phyloP scores from a whole-genome alignment of 768 basidiomycete genomes.

The Lactifluus pinguis region DNA sequence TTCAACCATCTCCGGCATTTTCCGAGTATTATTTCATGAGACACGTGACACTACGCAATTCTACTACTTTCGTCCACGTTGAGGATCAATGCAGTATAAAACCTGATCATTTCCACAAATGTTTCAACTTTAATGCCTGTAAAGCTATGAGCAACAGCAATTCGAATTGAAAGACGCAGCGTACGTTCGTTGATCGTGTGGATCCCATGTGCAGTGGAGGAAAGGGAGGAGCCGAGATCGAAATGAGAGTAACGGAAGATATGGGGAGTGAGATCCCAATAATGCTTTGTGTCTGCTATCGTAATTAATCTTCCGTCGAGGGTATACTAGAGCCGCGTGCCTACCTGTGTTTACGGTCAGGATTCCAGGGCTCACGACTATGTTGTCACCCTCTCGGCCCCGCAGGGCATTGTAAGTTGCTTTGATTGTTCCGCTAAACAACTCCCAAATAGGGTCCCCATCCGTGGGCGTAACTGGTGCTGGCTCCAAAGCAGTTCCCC shows the following conservation, averaged over 20 bases:
- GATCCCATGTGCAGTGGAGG: slow-evolving; percentile 30
- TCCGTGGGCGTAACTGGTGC: slow-evolving; percentile 36
- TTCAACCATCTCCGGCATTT: neutral
- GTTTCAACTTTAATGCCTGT: slow-evolving; percentile 41
- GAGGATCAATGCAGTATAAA: slow-evolving; percentile 55
- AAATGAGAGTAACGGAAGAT: slow-evolving; percentile 20
- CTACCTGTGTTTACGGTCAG: slow-evolving; percentile 30
- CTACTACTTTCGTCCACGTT: slow-evolving; percentile 47
- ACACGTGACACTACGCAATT: too few relatives aligned
- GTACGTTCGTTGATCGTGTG: slow-evolving; percentile 70
- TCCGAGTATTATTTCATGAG: neutral
- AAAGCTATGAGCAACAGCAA: neutral
- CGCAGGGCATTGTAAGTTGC: slow-evolving; percentile 29
- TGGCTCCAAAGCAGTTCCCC: slow-evolving; percentile 29
- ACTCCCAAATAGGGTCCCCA: slow-evolving; percentile 28
- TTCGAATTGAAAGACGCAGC: slow-evolving; percentile 14
- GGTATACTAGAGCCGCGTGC: neutral
- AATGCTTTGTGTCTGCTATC: slow-evolving; percentile 13
- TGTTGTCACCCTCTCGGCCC: slow-evolving; percentile 21
- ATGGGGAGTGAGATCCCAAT: slow-evolving; percentile 16
- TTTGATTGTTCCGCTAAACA: slow-evolving; percentile 38
- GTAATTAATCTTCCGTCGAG: neutral
- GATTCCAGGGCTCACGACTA: slow-evolving; percentile 34
- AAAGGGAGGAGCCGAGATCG: too few relatives aligned
- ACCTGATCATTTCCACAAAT: slow-evolving; percentile 57